Base-by-base conservation (phyloP, 345 rosid species). In the Zanthoxylum bungeanum region DNA sequence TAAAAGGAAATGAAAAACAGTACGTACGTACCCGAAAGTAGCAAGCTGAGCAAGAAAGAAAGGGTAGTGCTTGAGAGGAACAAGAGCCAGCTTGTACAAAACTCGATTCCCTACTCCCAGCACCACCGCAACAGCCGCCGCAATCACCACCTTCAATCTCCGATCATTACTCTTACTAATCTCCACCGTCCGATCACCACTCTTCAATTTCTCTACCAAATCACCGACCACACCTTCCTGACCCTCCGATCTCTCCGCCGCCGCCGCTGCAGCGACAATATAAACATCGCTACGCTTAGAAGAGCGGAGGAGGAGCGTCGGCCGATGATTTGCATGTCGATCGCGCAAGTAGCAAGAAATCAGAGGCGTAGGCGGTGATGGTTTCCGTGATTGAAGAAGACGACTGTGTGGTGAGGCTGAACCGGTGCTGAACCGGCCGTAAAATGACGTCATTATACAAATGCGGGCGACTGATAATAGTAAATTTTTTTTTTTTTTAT, bases 11-110 rank as follows among this genome's bases (percentile, higher is more conserved):
- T n/a, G n/a, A n/a, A n/a, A n/a, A n/a, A n/a, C n/a, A n/a, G n/a
- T n/a, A n/a, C n/a, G n/a, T 16, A 42, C 12, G 49, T 86, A 93
- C 98, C 98, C 97, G 86, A 91, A 79, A 44, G 98, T 93, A 62
- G 98, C 92, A 73, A 93, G 88, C 86, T 93, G 98, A 16, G 98
- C 98, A 76, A 93, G 93, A 78, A 93, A 93, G 90, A 93, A 93
- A 19, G 98, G 98, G 76, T 88, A 88, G 28, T 84, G 90, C 79
- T 87, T 91, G 71, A 93, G 97, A 64, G 98, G 97, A 68, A 93
- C 83, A 64, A 93, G 79, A 10, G 98, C 98, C 42, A 93, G 81
- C 73, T 93, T 93, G 79, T 93, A 82, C 71, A 93, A 37, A 66
- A 93, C 96, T 27, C 98, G 91, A 70, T 93, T 93, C 71, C 96